Evolutionary conservation across 352 stramenopile genomes (phyloP).

Genomic region (Phytophthora crassamura): DNA sequence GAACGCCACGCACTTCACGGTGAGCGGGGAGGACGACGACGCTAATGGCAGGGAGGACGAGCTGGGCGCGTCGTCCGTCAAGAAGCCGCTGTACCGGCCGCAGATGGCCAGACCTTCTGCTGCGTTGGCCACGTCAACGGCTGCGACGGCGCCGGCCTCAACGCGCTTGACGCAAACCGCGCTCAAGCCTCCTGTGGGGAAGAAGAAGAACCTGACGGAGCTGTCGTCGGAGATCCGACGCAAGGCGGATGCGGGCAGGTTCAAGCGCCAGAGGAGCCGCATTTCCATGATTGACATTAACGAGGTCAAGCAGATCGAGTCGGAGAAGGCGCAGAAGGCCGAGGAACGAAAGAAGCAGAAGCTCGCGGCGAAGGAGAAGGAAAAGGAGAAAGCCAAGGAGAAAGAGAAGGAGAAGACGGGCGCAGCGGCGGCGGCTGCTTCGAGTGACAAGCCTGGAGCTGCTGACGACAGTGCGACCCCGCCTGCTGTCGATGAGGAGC

Average conservation of each 20-base stretch:
- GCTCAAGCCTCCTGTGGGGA: constrained; percentile 45
- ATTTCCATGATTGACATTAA: constrained; percentile 92
- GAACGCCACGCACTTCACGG: constrained; percentile 65
- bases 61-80: constrained; percentile 34
- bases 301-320: constrained; percentile 89
- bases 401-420: constrained; percentile 43
- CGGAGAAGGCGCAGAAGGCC: constrained; percentile 84
- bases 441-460: constrained; percentile 28
- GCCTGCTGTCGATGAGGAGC: constrained; percentile 35
- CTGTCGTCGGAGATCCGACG: constrained; percentile 84
- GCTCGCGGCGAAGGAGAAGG: constrained; percentile 44
- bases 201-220: constrained; percentile 72
- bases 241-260: constrained; percentile 81
- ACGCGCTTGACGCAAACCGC: constrained; percentile 38
- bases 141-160: constrained; percentile 23
- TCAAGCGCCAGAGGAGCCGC: constrained; percentile 84
- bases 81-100: constrained; percentile 54
- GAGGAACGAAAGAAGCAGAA: constrained; percentile 86
- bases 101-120: constrained; percentile 48
- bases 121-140: constrained; percentile 25
- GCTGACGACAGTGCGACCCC: constrained; percentile 9
- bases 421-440: constrained; percentile 6
- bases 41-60: constrained; percentile 35
- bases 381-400: constrained; percentile 46
- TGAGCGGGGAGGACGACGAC: constrained; percentile 57